Evolutionary conservation across 108 stramenopile genomes (phyloP), one percentile per base, ranked within the genome.

Genomic region (Stephanodiscus triporus): DNA sequence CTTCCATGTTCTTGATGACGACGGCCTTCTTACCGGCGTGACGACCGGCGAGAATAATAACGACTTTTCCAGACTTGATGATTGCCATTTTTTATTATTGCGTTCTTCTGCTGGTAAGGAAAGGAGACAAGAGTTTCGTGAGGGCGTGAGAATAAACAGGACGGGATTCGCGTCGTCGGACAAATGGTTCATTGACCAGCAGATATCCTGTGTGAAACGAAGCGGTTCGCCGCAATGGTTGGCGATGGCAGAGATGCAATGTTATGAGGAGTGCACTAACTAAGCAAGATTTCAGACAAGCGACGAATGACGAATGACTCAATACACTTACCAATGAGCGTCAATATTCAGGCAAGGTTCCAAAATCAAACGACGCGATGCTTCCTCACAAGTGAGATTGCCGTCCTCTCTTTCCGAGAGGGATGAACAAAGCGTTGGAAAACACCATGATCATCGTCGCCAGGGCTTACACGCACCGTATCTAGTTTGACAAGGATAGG

Each of bases 21-120:
- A 99, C 96, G 58, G 98, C 99, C 93, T 99, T 99, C 80, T 96
- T 95, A 62, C 99, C 99, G 29, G 99, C 99, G 78, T 97, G 97
- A 63, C 98, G 96, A 75, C 99, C 99, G 26, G 95, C 94, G 75
- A 99, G 95, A 80, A 99, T 87, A 78, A 99, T 94, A 24, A 99
- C 99, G 59, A 99, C 97, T 86, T 98, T 99, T 90, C 99, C 99
- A 34, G 91, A 79, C 68, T 79, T 79, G 59, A 79, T 43, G 66
- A 79, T 79, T 16, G 78, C 78, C 78, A 79, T 79, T 72, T 72
- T 79, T 23, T 38, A 27, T 45, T 43, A 55, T 47, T 57, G 8
- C 4, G 32, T 38, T 23, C 40, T 57, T 36, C 27, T 43, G 43
- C 17, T 30, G 11, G 56, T 45, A 22, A 57, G 9, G 6, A 56